phyloP scores from a whole-genome alignment of 805 yeast genomes.

The Suhomyces sp. region DNA sequence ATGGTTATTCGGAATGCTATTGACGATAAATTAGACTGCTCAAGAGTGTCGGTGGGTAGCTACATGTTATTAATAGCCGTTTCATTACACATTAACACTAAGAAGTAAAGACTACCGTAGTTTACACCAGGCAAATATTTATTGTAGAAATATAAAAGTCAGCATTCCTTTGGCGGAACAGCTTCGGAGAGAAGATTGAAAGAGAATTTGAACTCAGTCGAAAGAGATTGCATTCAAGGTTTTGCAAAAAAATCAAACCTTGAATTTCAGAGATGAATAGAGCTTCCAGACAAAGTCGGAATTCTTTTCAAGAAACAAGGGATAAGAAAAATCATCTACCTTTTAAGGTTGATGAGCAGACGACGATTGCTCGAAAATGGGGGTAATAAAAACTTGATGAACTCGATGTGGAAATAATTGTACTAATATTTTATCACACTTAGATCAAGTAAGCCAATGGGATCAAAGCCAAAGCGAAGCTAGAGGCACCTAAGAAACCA shows the following conservation, averaged over 20 bases:
- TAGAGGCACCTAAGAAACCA: constrained; percentile 19
- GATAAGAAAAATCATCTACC: background rate
- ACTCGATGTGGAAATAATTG: background rate
- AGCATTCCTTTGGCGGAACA: background rate
- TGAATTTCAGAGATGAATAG: background rate
- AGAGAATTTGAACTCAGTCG: background rate
- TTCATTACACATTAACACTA: background rate
- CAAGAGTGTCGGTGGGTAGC: background rate
- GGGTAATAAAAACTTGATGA: background rate
- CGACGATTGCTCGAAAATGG: background rate
- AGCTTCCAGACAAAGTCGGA: background rate
- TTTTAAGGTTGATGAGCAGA: background rate
- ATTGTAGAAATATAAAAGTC: background rate
- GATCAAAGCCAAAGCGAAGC: constrained; percentile 27
- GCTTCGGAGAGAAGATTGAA: background rate
- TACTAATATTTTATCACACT: constrained; percentile 6
- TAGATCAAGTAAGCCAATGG: constrained; percentile 38
- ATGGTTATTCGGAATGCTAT: background rate
- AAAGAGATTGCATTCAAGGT: background rate
- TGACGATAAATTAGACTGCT: background rate
- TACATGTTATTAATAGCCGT: background rate
- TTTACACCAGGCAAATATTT: background rate
- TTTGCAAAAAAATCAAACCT: background rate
- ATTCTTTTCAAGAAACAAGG: background rate
- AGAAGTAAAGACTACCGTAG: background rate